These are phyloP conservation scores for Diutina sp. DNA, from an alignment of 1,139 yeast genomes.

Conservation along the genomic window DNA sequence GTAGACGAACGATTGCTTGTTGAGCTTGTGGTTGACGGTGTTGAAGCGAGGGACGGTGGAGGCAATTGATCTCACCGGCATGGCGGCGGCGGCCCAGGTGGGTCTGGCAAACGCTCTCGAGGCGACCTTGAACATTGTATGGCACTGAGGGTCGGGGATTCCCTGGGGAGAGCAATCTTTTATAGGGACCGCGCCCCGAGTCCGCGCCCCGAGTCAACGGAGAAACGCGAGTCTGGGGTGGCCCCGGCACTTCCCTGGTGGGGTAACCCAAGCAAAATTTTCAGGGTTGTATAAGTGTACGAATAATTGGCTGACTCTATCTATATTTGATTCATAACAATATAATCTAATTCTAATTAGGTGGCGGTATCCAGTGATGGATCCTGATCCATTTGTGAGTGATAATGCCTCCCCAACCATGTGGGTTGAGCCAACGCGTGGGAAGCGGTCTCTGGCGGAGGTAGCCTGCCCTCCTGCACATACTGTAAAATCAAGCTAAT, in stretches of 20 bases:
- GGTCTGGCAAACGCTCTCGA: not conserved
- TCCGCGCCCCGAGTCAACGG: not conserved
- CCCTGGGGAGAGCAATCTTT: not conserved
- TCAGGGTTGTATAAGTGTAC: too few relatives aligned
- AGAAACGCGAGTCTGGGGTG: not conserved
- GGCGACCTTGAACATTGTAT: slow-evolving; percentile 1
- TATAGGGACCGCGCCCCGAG: not conserved
- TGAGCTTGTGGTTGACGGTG: slow-evolving; percentile 33
- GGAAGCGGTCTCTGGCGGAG: not conserved
- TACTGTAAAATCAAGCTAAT: too few relatives aligned
- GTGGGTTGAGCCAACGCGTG: too few relatives aligned
- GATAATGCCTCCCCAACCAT: not conserved
- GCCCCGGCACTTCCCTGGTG: not conserved
- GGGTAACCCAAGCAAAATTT: not conserved
- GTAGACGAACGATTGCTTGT: slow-evolving; percentile 38
- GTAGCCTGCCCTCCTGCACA: not conserved
- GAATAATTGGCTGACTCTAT: not conserved
- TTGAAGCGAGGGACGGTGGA: slow-evolving; percentile 12
- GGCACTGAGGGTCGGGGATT: not conserved
- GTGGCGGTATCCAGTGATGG: not conserved
- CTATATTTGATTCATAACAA: not conserved
- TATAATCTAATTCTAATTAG: not conserved
- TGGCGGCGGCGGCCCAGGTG: not conserved
- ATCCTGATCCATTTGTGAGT: too few relatives aligned
- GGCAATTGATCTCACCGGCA: slow-evolving; percentile 1